Evolutionary conservation across 768 basidiomycete genomes (phyloP).

Genomic region (Serendipita sp.): DNA sequence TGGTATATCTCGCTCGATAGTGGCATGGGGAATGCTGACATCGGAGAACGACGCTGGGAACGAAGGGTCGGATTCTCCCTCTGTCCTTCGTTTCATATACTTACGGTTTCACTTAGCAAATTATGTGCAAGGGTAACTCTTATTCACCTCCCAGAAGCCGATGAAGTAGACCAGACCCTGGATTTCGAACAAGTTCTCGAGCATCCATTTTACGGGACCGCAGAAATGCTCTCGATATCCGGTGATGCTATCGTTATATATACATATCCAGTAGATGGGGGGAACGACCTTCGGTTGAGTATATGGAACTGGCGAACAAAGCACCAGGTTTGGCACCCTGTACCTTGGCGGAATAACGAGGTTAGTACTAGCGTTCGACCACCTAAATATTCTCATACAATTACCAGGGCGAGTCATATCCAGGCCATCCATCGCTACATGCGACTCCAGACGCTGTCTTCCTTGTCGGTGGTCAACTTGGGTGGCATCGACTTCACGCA

Average conservation of each 20-base stretch:
- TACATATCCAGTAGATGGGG: neutral
- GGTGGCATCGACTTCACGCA: neutral
- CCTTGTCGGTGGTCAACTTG: slow-evolving; percentile 1
- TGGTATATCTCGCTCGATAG: neutral
- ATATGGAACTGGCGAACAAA: neutral
- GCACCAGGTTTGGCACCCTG: neutral
- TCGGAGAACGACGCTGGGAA: neutral
- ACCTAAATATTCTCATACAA: too few species aligned
- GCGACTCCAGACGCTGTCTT: neutral
- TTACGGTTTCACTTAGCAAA: neutral
- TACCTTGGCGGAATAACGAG: neutral
- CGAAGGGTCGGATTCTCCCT: neutral
- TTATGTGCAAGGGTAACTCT: neutral
- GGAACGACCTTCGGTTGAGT: neutral
- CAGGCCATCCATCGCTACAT: neutral
- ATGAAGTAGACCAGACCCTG: neutral
- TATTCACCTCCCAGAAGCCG: neutral
- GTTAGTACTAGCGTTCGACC: too few species aligned
- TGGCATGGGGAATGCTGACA: slow-evolving; percentile 1
- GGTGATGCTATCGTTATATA: neutral
- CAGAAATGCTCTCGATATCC: slow-evolving; percentile 3
- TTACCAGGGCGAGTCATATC: neutral
- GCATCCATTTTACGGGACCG: neutral
- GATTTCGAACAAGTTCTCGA: neutral
- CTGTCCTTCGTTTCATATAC: neutral